These are phyloP conservation scores for Eleusine coracana DNA, from an alignment of 176 grass and related monocot genomes.

Conservation along the genomic window DNA sequence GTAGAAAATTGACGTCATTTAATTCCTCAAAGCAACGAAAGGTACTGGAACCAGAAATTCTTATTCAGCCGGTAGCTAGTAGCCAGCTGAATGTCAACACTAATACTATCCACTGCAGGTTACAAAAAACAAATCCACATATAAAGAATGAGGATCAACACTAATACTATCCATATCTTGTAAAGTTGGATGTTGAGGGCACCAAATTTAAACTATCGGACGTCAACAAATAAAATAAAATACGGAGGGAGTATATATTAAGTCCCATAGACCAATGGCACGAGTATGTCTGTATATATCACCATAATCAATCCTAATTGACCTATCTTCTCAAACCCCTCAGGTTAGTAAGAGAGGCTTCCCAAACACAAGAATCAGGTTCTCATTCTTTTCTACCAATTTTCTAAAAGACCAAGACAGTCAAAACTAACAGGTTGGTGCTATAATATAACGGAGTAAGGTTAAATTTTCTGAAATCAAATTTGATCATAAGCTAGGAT, in stretches of 20 bases:
- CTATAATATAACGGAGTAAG: neutral
- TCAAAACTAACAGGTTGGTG: neutral
- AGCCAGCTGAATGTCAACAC: neutral
- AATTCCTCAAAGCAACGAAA: neutral
- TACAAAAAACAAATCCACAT: neutral
- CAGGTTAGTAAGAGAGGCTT: neutral
- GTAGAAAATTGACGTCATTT: neutral
- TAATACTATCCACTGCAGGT: neutral
- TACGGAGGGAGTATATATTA: too few relatives aligned
- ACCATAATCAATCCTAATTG: neutral
- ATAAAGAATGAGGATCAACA: constrained; percentile 4
- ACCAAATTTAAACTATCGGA: too few relatives aligned
- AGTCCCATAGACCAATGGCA: neutral
- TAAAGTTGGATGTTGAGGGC: constrained; percentile 5
- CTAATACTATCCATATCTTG: constrained; percentile 10
- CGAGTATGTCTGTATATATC: neutral
- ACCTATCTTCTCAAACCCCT: too few relatives aligned
- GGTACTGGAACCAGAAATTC: neutral
- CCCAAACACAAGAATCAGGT: neutral
- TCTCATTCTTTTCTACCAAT: neutral
- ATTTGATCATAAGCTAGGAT: neutral
- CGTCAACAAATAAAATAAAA: too few relatives aligned
- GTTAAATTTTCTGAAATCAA: neutral
- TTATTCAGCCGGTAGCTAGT: neutral
- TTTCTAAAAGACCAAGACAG: neutral